These are phyloP conservation scores for Mycena kentingensis DNA, from an alignment of 768 basidiomycete genomes.

Conservation along the genomic window DNA sequence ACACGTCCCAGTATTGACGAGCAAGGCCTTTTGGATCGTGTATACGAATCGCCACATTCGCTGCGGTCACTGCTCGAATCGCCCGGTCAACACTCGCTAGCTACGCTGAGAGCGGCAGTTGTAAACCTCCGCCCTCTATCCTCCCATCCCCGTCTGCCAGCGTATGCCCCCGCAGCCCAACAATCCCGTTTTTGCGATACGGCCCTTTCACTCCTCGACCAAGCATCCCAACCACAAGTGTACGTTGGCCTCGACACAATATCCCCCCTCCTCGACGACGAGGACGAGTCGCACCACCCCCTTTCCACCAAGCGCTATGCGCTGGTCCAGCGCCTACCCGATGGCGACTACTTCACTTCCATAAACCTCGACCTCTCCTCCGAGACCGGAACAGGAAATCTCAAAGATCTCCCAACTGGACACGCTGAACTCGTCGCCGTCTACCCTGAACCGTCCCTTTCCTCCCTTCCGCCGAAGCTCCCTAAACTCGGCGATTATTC, in stretches of 20 bases:
- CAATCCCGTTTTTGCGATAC: slow-evolving; percentile 77
- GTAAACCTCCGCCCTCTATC: slow-evolving; percentile 69
- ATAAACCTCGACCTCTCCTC: slow-evolving; percentile 47
- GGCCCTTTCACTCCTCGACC: slow-evolving; percentile 70
- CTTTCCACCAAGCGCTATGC: slow-evolving; percentile 57
- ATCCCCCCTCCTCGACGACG: slow-evolving; percentile 40
- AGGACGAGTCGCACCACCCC: slow-evolving; percentile 25
- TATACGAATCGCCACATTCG: slow-evolving; percentile 57
- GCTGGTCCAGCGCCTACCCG: slow-evolving; percentile 76
- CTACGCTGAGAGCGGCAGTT: slow-evolving; percentile 64
- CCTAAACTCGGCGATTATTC: slow-evolving; percentile 18
- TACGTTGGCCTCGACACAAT: slow-evolving; percentile 48
- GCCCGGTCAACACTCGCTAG: slow-evolving; percentile 49
- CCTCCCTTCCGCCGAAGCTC: slow-evolving; percentile 32
- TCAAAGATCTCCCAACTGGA: slow-evolving; percentile 58
- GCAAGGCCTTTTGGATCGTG: slow-evolving; percentile 79
- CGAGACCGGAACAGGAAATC: slow-evolving; percentile 32
- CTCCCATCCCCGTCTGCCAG: slow-evolving; percentile 62
- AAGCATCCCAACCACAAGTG: slow-evolving; percentile 58
- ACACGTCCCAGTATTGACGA: slow-evolving; percentile 56
- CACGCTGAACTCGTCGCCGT: slow-evolving; percentile 78
- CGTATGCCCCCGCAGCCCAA: slow-evolving; percentile 63
- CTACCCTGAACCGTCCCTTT: slow-evolving; percentile 60
- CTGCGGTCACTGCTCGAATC: slow-evolving; percentile 44
- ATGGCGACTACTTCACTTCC: slow-evolving; percentile 80